Base-by-base conservation (phyloP, 1,284 basidiomycete genomes). In the Heterobasidion irregulare region DNA sequence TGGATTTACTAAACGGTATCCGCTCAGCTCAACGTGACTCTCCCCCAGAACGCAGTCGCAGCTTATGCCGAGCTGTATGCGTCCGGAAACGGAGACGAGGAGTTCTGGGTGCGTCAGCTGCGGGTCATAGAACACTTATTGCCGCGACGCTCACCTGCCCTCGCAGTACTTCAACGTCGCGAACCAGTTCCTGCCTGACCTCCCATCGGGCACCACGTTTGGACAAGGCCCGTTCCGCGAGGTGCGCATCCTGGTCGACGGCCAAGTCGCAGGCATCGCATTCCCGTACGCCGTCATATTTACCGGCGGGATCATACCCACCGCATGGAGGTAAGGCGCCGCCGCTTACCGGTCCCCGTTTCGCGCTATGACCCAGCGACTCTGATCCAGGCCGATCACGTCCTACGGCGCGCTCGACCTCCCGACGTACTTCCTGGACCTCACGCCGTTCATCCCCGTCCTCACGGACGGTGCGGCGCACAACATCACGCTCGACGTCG, bases 341-440 rank as follows among this genome's bases (percentile, higher is more conserved):
- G 8, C n/a, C 16, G 16, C 19, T 13, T 8, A 8, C 8, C 16
- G 12, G n/a, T n/a, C 8, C 10, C n/a, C 8, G 38, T 41, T n/a
- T 10, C 46, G 41, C 12, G 16, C 12, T 6, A 34, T 41, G 18
- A 35, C 9, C 12, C 36, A 6, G 8, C 8, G n/a, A 1, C 18
- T 47, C 15, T 34, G 47, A 33, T 45, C 33, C 47, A 86, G 88
- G 57, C 90, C 90, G 0, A 87, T 91, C 63, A 79, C 84, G 2
- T 82, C 88, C 2, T 91, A 87, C 62, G 88, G 89, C 10, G 86
- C 89, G 2, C 72, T 89, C 41, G 86, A 92, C 61, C 75, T 89
- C 33, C 89, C 90, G 0, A 87, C 83, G 2, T 91, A 92, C 68
- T 83, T 83, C 63, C 63, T 92, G 45, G 90, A 92, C 66, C 70